phyloP scores from a whole-genome alignment of 129 eudicot genomes.

The Calendula officinalis region DNA sequence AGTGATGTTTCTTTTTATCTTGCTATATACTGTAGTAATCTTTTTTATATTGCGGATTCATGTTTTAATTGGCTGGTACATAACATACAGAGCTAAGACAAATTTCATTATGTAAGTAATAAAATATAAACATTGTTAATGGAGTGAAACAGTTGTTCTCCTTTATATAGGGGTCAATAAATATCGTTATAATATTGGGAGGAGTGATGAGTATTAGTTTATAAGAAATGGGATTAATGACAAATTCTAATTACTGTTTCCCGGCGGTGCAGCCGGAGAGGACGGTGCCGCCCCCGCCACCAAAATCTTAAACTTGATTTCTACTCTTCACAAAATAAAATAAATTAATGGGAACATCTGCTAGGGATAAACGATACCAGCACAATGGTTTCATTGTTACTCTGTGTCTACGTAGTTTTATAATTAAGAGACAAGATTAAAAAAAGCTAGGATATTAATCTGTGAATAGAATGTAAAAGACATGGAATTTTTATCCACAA shows the following conservation, averaged over 20 bases:
- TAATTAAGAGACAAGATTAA: background rate
- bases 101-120: background rate
- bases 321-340: conserved; percentile 17
- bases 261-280: conserved; percentile 33
- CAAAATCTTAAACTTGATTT: conserved; percentile 34
- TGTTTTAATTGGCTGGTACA: too few species aligned
- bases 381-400: conserved; percentile 2
- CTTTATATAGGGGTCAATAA: background rate
- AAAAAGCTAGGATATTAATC: background rate
- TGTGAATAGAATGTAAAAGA: too few species aligned
- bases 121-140: background rate
- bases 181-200: background rate
- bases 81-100: background rate
- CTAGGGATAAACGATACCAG: conserved; percentile 15
- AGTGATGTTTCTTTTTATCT: too few species aligned
- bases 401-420: background rate
- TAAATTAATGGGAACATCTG: conserved; percentile 2
- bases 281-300: conserved; percentile 39
- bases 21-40: too few species aligned
- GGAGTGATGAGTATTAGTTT: background rate
- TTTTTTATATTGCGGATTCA: too few species aligned
- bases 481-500: too few species aligned
- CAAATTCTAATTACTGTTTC: conserved; percentile 13
- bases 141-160: background rate
- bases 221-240: conserved; percentile 17